Percentiles rank a stretch among this genome's conserved stretches.
These are phyloP conservation scores for Dichotomocladium elegans DNA, from an alignment of 371 early-diverging fungal species.

Conservation along the genomic window DNA sequence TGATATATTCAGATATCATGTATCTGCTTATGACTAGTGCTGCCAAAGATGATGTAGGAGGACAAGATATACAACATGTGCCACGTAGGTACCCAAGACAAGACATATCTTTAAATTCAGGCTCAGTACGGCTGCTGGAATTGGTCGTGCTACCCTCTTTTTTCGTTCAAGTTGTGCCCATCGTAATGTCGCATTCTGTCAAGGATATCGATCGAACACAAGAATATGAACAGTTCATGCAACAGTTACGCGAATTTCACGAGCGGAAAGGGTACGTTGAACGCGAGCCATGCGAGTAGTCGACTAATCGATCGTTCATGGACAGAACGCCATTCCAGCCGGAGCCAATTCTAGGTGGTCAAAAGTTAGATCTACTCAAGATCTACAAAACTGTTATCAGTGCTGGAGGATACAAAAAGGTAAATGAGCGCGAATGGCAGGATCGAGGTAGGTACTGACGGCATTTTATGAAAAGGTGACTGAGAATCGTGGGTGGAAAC, in stretches of 20 bases:
- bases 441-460: too few species aligned
- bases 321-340: slow-evolving; percentile 63
- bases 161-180: background rate
- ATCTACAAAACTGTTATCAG: slow-evolving; percentile 69
- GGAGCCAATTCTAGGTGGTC: slow-evolving; percentile 81
- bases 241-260: slow-evolving; percentile 68
- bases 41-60: too few species aligned
- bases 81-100: too few species aligned
- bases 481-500: slow-evolving; percentile 74
- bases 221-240: slow-evolving; percentile 73
- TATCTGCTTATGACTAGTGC: too few species aligned
- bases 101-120: too few species aligned
- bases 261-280: slow-evolving; percentile 59
- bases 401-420: slow-evolving; percentile 78
- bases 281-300: background rate
- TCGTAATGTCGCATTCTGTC: slow-evolving; percentile 38
- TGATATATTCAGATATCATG: too few species aligned
- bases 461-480: slow-evolving; percentile 51
- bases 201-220: slow-evolving; percentile 71
- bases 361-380: slow-evolving; percentile 67
- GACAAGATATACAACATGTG: too few species aligned
- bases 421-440: slow-evolving; percentile 11
- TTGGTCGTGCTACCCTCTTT: too few species aligned
- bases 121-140: too few species aligned
- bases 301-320: background rate